phyloP scores from a whole-genome alignment of 2,329 filamentous ascomycete species.

The Aspergillus sp. region DNA sequence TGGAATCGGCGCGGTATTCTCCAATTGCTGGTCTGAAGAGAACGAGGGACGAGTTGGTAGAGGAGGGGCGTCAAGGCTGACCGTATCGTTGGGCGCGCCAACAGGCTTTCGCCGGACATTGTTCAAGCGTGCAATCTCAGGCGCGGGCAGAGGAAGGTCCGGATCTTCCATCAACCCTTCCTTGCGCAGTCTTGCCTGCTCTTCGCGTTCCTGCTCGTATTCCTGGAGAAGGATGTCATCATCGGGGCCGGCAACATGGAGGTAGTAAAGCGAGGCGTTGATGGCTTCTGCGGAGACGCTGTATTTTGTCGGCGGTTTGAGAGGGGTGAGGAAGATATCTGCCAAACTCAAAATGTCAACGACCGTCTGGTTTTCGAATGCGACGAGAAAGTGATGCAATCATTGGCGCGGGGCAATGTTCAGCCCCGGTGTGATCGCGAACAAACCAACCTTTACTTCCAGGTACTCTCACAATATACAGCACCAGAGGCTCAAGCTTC shows the following conservation, averaged over 20 bases:
- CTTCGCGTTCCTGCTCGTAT: constrained; percentile 43
- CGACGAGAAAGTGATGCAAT: background rate
- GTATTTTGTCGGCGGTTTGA: constrained; percentile 80
- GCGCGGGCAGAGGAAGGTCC: constrained; percentile 26
- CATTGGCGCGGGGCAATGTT: constrained; percentile 2
- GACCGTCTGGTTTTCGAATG: background rate
- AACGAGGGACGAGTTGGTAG: constrained; percentile 23
- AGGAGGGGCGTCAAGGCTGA: constrained; percentile 21
- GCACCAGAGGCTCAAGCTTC: constrained; percentile 71
- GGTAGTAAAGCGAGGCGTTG: constrained; percentile 84
- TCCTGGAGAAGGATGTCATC: constrained; percentile 53
- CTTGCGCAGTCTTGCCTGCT: constrained; percentile 30
- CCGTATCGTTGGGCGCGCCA: constrained; percentile 23
- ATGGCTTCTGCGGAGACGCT: constrained; percentile 89
- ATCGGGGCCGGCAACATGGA: constrained; percentile 74
- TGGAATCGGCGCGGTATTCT: constrained; percentile 7
- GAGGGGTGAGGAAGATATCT: constrained; percentile 91
- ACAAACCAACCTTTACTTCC: constrained; percentile 74
- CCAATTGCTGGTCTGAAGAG: constrained; percentile 25
- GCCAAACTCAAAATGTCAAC: constrained; percentile 19
- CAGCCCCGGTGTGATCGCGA: background rate
- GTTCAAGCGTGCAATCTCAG: constrained; percentile 41
- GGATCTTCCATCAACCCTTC: constrained; percentile 30
- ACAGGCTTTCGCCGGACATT: constrained; percentile 47
- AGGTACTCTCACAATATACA: constrained; percentile 93